Conservation (phyloP, 768 basidiomycete genomes). For the Psilocybe cyanescens region DNA sequence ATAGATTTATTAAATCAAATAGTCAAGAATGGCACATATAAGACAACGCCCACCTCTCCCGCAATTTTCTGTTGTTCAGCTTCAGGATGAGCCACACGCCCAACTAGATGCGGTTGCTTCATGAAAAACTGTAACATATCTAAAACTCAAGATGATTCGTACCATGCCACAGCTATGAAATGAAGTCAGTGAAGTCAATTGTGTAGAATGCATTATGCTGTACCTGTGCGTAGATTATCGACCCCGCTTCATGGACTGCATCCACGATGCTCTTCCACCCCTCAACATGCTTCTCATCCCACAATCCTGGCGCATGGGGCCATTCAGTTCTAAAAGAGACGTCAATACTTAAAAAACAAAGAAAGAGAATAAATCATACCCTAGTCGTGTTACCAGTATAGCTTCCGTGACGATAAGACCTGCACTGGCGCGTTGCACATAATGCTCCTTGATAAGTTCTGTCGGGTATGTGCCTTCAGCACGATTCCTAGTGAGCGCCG, state of each 20-base stretch:
- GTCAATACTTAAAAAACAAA: not conserved
- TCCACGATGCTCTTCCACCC: slow-evolving; percentile 51
- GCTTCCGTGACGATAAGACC: slow-evolving; percentile 46
- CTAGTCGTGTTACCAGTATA: slow-evolving; percentile 43
- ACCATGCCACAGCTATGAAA: slow-evolving; percentile 40
- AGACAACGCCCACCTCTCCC: slow-evolving; percentile 29
- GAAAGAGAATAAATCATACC: slow-evolving; percentile 28
- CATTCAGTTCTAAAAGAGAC: slow-evolving; percentile 40
- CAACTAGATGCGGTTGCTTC: slow-evolving; percentile 25
- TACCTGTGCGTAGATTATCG: slow-evolving; percentile 46
- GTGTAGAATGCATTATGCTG: slow-evolving; percentile 4
- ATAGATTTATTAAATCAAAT: slow-evolving; percentile 1
- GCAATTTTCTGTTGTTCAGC: slow-evolving; percentile 40
- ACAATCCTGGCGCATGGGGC: slow-evolving; percentile 49
- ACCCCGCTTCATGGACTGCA: slow-evolving; percentile 48
- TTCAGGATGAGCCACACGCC: slow-evolving; percentile 40
- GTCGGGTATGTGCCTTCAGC: slow-evolving; percentile 40
- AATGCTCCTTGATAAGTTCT: slow-evolving; percentile 42
- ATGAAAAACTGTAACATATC: not conserved
- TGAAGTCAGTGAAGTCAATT: not conserved
- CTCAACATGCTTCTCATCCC: slow-evolving; percentile 44
- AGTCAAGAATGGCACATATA: no score
- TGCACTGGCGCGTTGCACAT: slow-evolving; percentile 41
- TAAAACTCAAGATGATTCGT: slow-evolving; percentile 7
- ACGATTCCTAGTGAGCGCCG: slow-evolving; percentile 45